Evolutionary conservation across 2,329 filamentous ascomycete genomes (phyloP), one percentile per base, ranked within the genome.

Genomic region (Microcyclosporella mali): DNA sequence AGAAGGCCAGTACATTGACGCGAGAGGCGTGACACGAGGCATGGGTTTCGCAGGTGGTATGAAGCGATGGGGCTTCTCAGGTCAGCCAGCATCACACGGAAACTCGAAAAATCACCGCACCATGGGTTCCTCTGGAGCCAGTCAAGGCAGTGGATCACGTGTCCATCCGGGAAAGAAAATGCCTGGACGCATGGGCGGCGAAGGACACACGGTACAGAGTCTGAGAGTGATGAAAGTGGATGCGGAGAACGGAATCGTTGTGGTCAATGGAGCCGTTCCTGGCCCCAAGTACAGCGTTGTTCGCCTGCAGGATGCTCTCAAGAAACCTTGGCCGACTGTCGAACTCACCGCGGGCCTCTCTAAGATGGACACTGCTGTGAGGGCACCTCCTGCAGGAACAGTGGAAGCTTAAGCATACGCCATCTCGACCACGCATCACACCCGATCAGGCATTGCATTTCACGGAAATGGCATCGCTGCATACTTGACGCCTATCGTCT

Each of bases 81-180:
- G 92, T 58, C 92, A 98, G 72, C 84, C 82, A 56, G 86, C 88
- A 44, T 89, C 83, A 57, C 92, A 98, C 77, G 92, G 92, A 77
- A 90, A 94, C 70, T 95, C 89, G 62, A 81, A 88, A 70, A 88
- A 87, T 61, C 92, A 98, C 75, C 79, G 92, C 61, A 85, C 85
- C 19, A 86, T 95, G 70, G 92, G 92, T 74, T 90, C 88, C 27
- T 77, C 84, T 6, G 92, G 92, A 64, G 87, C 85, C 47, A 85
- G 84, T 56, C 92, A 98, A 69, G 92, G 92, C 52, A 82, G 85
- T 63, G 92, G 92, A 70, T 94, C 87, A 50, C 81, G 92, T 68
- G 90, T 98, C 17, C 72, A 88, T 62, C 92, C 92, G 0, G 92
- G 92, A 47, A 98, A 98, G 79, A 92, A 88, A 71, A 98, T 98